Evolutionary conservation across 495 filamentous ascomycete species (phyloP), one percentile per base, ranked within the genome.

Genomic region (Aspergillus incahuasiensis): DNA sequence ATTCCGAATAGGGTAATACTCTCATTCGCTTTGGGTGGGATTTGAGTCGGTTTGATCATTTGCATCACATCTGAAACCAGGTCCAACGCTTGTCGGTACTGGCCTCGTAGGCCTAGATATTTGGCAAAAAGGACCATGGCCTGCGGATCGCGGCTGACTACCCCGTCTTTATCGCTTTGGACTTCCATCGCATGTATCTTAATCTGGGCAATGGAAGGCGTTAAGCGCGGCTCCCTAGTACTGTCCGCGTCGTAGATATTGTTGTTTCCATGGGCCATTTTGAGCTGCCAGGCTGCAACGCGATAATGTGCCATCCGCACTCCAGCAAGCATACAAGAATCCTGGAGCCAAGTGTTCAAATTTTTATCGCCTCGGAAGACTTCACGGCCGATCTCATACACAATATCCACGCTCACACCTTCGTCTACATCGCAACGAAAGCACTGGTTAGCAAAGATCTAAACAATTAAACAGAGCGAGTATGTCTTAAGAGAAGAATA

Each of bases 121-220:
- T 69, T 60, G 6, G 67, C 71, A 8, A 69, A 66, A 4, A 72
- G 18, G 13, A 65, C 20, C 50, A 77, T 65, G 0, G 73, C 71
- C 2, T 60, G 54, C 0, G 70, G 69, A 32, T 66, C 68, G 7
- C 59, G 61, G 12, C 0, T 34, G 38, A 16, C 38, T 3, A 5
- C 15, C 32, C 21, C 30, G 7, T 22, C 19, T 15, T n/a, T 21
- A 9, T 49, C 28, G 15, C 28, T 16, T 8, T 61, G 41, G 3
- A 59, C 20, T 0, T 48, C 34, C 18, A 18, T 41, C 6, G 70
- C 68, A 1, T 72, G 48, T 1, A 44, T 39, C 28, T 70, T 60
- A 28, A 72, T 19, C 11, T 54, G 38, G 0, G 54, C 34, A 7
- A 65, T 54, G 52, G 62, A 56, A 11, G 57, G 16, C 8, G 50